Evolutionary conservation across 169 alveolate genomes (phyloP), one percentile per base, ranked within the genome.

Genomic region (Perkinsus olseni): DNA sequence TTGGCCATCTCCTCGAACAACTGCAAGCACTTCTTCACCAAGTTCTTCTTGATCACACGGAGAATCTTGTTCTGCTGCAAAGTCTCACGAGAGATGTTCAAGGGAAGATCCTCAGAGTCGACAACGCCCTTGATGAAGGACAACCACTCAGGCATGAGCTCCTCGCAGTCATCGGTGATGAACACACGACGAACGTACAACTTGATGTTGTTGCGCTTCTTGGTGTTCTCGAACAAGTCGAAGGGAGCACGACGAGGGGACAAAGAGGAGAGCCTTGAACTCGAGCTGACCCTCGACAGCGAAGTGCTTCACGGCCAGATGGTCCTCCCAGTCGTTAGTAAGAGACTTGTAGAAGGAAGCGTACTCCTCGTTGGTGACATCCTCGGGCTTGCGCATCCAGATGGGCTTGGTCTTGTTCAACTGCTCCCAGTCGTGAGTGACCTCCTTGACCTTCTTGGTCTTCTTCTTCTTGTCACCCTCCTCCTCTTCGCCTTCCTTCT

Each of bases 91-190:
- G 99, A 98, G 93, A 99, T 99, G 97, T 99, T 99, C 38, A 99
- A 97, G n/a, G 99, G 99, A 48, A 99, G 96, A 94, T 99, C 99
- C 95, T 99, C 99, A 38, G 99, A 98, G 94, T 99, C 99, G 92
- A 99, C 99, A 28, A 99, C 99, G 92, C 99, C 99, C 98, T 98
- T 99, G 82, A 99, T 98, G 97, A 99, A 99, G 95, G 98, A 97
- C 37, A 99, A 98, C 99, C 99, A 99, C 96, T 99, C 99, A 21
- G 99, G 99, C 96, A 99, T 99, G 93, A 99, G 96, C 94, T 99
- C 99, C 94, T 99, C 99, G 96, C 99, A 99, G 97, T 99, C 99
- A 97, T 99, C 99, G 99, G 98, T 99, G 96, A 99, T 99, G 98
- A 99, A 99, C 92, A 99, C 99, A 93, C 99, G 97, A 91, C 99